Percentiles rank a stretch among this genome's conserved stretches.
Conservation (phyloP, 768 basidiomycete species). For the Coprinellus aureogranulatus region DNA sequence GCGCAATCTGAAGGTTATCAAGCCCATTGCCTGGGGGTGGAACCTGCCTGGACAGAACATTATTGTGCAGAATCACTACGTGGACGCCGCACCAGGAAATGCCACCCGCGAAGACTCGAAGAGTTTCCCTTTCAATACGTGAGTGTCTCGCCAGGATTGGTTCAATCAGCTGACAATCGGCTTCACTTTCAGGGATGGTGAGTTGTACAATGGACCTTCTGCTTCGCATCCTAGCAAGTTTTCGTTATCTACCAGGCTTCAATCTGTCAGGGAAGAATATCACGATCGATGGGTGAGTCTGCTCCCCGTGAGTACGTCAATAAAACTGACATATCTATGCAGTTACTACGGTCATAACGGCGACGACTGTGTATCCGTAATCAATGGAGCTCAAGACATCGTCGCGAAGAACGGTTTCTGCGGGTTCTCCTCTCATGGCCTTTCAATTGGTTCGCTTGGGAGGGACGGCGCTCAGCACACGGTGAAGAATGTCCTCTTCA, state of each 20-base stretch:
- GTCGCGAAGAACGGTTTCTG: constrained; percentile 44
- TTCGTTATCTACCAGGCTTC: constrained; percentile 25
- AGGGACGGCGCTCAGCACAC: constrained; percentile 36
- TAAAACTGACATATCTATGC: too few relatives aligned
- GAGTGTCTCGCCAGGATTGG: constrained; percentile 17
- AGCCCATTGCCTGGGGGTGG: constrained; percentile 51
- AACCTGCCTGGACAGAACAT: constrained; percentile 39
- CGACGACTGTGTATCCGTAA: constrained; percentile 48
- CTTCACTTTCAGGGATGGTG: constrained; percentile 10
- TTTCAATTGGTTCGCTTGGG: constrained; percentile 47
- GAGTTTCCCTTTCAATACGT: constrained; percentile 47
- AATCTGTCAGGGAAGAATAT: constrained; percentile 39
- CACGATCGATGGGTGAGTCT: constrained; percentile 35
- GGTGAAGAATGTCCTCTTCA: constrained; percentile 44
- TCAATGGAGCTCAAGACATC: constrained; percentile 43
- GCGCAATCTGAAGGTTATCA: constrained; percentile 40
- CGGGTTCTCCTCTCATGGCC: constrained; percentile 47
- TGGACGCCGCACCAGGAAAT: constrained; percentile 40
- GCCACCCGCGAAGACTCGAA: constrained; percentile 34
- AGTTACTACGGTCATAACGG: constrained; percentile 45
- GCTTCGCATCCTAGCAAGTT: not conserved
- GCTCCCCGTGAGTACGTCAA: too few relatives aligned
- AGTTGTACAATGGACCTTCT: not conserved
- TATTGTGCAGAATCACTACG: constrained; percentile 37
- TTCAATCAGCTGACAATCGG: not conserved